phyloP scores from a whole-genome alignment of 2,329 filamentous ascomycete genomes.

The Trichoderma sp. region DNA sequence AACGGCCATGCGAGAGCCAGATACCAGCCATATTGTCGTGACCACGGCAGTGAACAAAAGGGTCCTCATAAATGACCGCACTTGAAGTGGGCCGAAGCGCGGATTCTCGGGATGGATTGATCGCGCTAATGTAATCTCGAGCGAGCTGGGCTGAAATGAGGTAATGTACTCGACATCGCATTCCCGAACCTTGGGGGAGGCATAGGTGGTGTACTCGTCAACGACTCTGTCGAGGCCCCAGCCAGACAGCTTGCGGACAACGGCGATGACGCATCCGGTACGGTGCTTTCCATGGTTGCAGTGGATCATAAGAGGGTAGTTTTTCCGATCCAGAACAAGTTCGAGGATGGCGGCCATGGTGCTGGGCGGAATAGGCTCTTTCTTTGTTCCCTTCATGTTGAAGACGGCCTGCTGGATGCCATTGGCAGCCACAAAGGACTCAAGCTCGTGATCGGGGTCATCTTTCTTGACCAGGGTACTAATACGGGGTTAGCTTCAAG shows the following conservation, averaged over 20 bases:
- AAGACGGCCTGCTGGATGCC: conserved; percentile 74
- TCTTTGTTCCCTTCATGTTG: conserved; percentile 86
- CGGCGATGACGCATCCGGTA: conserved; percentile 84
- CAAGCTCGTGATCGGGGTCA: conserved; percentile 51
- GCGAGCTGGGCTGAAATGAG: conserved; percentile 47
- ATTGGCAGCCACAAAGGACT: conserved; percentile 64
- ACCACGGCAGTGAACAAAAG: conserved; percentile 46
- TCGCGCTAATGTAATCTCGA: conserved; percentile 26
- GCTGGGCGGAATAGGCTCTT: conserved; percentile 64
- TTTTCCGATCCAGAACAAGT: conserved; percentile 68
- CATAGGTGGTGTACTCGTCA: conserved; percentile 72
- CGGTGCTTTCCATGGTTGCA: conserved; percentile 96
- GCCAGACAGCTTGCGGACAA: conserved; percentile 71
- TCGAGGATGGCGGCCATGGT: conserved; percentile 72
- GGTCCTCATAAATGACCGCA: conserved; percentile 44
- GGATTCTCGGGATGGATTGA: neutral
- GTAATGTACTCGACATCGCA: conserved; percentile 61
- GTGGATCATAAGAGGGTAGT: conserved; percentile 82
- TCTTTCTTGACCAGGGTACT: conserved; percentile 67
- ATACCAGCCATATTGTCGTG: conserved; percentile 46
- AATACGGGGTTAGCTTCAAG: neutral
- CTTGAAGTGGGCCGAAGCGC: conserved; percentile 30
- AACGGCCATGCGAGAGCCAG: conserved; percentile 36
- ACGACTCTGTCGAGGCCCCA: conserved; percentile 65
- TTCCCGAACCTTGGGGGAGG: conserved; percentile 60